These are phyloP conservation scores for Salinomyces thailandicus DNA, from an alignment of 2,329 filamentous ascomycete genomes.

Conservation along the genomic window DNA sequence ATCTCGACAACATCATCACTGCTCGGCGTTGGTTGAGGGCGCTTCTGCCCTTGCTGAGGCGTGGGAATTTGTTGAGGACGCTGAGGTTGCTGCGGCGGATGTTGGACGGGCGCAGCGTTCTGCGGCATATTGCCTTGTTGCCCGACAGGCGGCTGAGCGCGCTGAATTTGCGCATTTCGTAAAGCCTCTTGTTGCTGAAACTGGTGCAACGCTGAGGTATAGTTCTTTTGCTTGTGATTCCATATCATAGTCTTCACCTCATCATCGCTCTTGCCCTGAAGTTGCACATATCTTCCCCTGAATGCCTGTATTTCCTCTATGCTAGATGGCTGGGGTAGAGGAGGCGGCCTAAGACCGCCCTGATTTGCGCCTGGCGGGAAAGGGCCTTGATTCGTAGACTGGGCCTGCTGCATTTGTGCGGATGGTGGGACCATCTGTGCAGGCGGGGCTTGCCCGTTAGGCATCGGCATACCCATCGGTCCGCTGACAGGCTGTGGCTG, in stretches of 20 bases:
- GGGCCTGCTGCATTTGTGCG: conserved; percentile 13
- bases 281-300: conserved; percentile 26
- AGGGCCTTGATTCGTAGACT: conserved; percentile 4
- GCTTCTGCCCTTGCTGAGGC: conserved; percentile 12
- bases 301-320: conserved; percentile 32
- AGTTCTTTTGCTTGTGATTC: conserved; percentile 10
- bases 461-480: conserved; percentile 6
- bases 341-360: conserved; percentile 11
- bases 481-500: conserved; percentile 2
- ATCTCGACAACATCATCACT: conserved; percentile 35
- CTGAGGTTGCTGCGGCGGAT: conserved; percentile 1
- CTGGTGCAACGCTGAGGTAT: conserved; percentile 12
- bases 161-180: conserved; percentile 23
- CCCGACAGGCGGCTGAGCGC: conserved; percentile 15
- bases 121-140: conserved; percentile 2
- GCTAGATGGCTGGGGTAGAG: conserved; percentile 22
- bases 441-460: conserved; percentile 23
- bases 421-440: conserved; percentile 31
- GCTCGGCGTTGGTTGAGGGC: conserved; percentile 11
- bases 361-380: conserved; percentile 17
- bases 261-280: conserved; percentile 31
- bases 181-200: conserved; percentile 29
- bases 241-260: conserved; percentile 28
- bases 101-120: neutral
- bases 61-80: conserved; percentile 9